Conservation (phyloP, 345 rosid species). For the Tarenaya hassleriana region DNA sequence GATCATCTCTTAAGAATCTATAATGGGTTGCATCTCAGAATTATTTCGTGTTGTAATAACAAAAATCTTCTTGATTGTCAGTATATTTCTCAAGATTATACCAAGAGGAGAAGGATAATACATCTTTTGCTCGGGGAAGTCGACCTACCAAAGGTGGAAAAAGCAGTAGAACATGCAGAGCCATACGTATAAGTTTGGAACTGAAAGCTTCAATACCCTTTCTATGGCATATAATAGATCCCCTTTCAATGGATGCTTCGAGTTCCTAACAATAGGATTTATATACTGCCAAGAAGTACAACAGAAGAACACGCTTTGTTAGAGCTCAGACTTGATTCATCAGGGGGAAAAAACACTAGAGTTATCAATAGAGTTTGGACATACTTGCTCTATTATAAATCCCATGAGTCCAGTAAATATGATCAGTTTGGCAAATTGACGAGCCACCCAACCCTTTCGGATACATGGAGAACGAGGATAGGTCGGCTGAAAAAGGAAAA, state of each 20-base stretch:
- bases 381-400: conserved; percentile 87
- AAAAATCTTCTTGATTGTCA: too few species aligned
- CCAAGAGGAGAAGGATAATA: conserved; percentile 7
- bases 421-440: conserved; percentile 71
- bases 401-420: conserved; percentile 95
- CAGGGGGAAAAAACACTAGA: conserved; percentile 11
- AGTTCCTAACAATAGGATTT: conserved; percentile 91
- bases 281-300: conserved; percentile 69
- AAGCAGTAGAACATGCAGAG: conserved; percentile 99
- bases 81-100: conserved; percentile 10
- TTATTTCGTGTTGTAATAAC: too few species aligned
- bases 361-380: conserved; percentile 16
- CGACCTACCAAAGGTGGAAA: conserved; percentile 83
- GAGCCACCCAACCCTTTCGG: conserved; percentile 87
- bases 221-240: conserved; percentile 72
- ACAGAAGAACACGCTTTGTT: conserved; percentile 21
- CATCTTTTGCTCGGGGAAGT: too few species aligned
- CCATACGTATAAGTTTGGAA: conserved; percentile 93
- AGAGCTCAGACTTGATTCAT: background rate
- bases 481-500: conserved; percentile 42
- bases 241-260: conserved; percentile 93
- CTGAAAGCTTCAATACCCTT: conserved; percentile 96
- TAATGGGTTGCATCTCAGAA: conserved; percentile 3
- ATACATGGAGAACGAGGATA: conserved; percentile 80
- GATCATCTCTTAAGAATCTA: too few species aligned